Evolutionary conservation across 352 stramenopile genomes (phyloP).

Genomic region (Phytopythium litorale): DNA sequence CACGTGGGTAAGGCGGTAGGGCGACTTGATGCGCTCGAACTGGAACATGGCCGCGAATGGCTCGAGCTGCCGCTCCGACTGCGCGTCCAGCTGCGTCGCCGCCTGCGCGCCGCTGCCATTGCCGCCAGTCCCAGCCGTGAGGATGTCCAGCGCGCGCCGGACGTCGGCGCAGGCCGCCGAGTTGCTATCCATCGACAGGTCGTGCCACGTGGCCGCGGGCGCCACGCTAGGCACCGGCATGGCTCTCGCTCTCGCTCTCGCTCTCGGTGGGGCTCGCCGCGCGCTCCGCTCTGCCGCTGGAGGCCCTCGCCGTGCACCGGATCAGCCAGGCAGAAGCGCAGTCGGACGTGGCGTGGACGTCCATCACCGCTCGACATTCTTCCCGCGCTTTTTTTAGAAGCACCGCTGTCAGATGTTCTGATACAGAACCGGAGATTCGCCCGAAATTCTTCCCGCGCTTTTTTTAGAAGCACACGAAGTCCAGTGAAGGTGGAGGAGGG

Average conservation of each 20-base stretch:
- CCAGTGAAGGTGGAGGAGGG: too few species aligned
- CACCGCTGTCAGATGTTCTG: too few species aligned
- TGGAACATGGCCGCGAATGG: conserved; percentile 64
- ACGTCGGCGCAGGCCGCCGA: conserved; percentile 16
- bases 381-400: too few species aligned
- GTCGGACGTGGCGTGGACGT: too few species aligned
- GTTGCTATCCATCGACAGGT: conserved; percentile 31
- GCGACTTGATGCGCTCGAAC: conserved; percentile 59
- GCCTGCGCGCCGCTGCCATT: conserved; percentile 9
- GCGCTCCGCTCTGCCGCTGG: too few species aligned
- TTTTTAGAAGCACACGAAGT: too few species aligned
- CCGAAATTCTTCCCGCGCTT: too few species aligned
- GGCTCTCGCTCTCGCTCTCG: neutral
- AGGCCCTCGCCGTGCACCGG: too few species aligned
- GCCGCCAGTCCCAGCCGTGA: conserved; percentile 19
- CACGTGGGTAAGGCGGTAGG: conserved; percentile 32
- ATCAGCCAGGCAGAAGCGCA: too few species aligned
- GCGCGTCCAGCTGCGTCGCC: conserved; percentile 17
- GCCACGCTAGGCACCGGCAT: neutral
- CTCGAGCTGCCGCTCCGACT: conserved; percentile 27
- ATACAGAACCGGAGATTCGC: too few species aligned
- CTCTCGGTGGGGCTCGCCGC: neutral
- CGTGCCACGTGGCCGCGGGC: conserved; percentile 19
- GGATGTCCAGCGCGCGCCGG: conserved; percentile 23
- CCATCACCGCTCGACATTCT: too few species aligned